Base-by-base conservation (phyloP, 2,329 filamentous ascomycete species). In the Didymella pomorum region DNA sequence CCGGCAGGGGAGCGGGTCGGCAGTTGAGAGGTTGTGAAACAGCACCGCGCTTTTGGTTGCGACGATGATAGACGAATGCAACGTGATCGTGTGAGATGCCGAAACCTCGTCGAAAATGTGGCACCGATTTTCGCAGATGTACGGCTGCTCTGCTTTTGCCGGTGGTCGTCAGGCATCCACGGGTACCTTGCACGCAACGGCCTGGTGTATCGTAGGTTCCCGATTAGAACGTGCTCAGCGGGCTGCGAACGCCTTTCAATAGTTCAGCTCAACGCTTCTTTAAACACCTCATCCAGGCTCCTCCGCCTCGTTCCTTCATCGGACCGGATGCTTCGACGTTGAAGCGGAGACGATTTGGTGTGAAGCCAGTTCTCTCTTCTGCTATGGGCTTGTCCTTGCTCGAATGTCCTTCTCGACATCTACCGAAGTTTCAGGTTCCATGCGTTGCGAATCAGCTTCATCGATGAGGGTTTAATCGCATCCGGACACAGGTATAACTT, bases 1-100 rank as follows among this genome's bases (percentile, higher is more conserved):
- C 5, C 43, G 39, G 37, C 39, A 44, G 49, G 55, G 49, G 39
- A 42, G 43, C 29, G 29, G 37, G 8, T 25, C 49, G 49, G 49
- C 55, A 49, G 29, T 53, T 39, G 48, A 23, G 26, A 23, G 20
- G 26, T 29, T 44, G 26, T 52, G 54, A 56, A 57, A 57, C 48
- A 4, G 10, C 20, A n/a, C 20, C 5, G 29, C 50, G 37, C 35
- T 50, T 45, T 45, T 42, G 16, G 25, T 45, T 50, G 25, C 41
- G 12, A 16, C 6, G 20, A n/a, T 5, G 9, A 39, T 8, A 7
- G 31, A 21, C 14, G 4, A 20, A 20, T 18, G 33, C 2, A 26
- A 25, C 14, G 14, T 21, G 42, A 31, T 53, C 49, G 49, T n/a
- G 18, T 39, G 37, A 21, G 33, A 11, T 33, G 16, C 6, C 39